These are phyloP conservation scores for Rauvolfia tetraphylla DNA, from an alignment of 257 asterid genomes.

Conservation along the genomic window DNA sequence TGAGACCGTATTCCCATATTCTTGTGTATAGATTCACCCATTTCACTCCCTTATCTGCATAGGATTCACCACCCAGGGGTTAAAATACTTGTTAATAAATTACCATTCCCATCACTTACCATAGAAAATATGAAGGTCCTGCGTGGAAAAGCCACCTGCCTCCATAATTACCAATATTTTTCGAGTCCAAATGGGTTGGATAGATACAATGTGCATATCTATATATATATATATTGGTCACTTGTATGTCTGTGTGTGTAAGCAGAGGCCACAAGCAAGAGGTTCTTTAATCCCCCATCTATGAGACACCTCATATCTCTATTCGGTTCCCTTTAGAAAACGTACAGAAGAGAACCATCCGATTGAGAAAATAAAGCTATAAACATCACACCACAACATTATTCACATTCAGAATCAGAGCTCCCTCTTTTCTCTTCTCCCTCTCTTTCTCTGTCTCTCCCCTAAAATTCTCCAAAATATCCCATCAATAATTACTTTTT, in stretches of 20 bases:
- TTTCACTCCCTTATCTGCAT: slow-evolving; percentile 13
- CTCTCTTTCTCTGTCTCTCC: slow-evolving; percentile 8
- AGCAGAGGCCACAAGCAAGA: slow-evolving; percentile 7
- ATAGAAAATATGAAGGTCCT: not conserved
- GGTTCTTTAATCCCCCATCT: not conserved
- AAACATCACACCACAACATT: slow-evolving; percentile 33
- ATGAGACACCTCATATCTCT: slow-evolving; percentile 53
- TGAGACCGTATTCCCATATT: slow-evolving; percentile 2
- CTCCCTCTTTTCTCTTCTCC: slow-evolving; percentile 7
- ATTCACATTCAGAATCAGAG: slow-evolving; percentile 29
- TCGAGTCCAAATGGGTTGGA: not conserved
- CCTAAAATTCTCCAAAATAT: slow-evolving; percentile 27
- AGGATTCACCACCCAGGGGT: slow-evolving; percentile 4
- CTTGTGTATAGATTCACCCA: slow-evolving; percentile 3
- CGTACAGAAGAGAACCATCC: slow-evolving; percentile 32
- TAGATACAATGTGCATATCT: not conserved
- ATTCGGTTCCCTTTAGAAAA: slow-evolving; percentile 28
- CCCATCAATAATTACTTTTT: slow-evolving; percentile 25
- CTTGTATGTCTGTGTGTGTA: not conserved
- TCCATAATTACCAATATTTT: not conserved
- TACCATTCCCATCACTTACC: not conserved
- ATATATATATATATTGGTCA: not conserved
- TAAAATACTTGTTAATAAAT: not conserved
- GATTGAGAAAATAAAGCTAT: slow-evolving; percentile 44
- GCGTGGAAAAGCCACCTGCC: slow-evolving; percentile 3